Percentiles rank a stretch among this genome's conserved stretches.
These are phyloP conservation scores for Basidioascus undulatus DNA, from an alignment of 768 basidiomycete genomes.

Conservation along the genomic window DNA sequence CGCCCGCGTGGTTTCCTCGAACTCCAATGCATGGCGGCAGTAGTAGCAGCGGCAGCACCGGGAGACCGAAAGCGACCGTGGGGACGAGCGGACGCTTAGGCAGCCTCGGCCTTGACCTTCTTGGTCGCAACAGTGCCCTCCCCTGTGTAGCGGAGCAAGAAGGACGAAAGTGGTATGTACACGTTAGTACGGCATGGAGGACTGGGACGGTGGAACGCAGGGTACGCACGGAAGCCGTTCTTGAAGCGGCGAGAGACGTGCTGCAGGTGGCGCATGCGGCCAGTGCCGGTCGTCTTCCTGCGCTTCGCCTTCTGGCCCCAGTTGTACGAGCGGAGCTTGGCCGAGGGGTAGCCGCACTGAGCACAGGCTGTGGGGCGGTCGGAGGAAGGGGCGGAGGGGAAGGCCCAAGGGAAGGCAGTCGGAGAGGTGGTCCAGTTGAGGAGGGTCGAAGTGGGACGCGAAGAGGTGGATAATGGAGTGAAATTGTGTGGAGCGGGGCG, in stretches of 20 bases:
- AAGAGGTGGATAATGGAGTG: conserved; percentile 2
- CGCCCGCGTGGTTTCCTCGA: no score
- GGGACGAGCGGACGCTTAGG: background rate
- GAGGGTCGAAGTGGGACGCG: conserved; percentile 9
- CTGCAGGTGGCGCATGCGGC: conserved; percentile 65
- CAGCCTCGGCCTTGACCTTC: conserved; percentile 29
- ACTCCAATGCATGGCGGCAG: no score
- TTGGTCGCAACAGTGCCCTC: conserved; percentile 83
- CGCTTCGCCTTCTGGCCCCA: conserved; percentile 99
- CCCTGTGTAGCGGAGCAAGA: conserved; percentile 16
- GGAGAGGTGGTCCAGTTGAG: conserved; percentile 9
- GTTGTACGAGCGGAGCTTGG: conserved; percentile 84
- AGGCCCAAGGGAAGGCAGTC: conserved; percentile 5
- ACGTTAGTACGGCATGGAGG: background rate
- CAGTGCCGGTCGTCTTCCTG: conserved; percentile 97
- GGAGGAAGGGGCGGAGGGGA: conserved; percentile 1
- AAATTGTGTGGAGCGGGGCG: no score
- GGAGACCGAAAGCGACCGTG: no score
- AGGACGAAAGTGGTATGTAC: background rate
- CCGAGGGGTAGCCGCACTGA: conserved; percentile 87
- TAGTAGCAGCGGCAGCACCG: no score
- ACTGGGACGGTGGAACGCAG: background rate
- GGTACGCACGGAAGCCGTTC: conserved; percentile 66
- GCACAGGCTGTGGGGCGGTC: conserved; percentile 49
- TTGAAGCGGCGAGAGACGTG: conserved; percentile 83